Evolutionary conservation across 495 filamentous ascomycete species (phyloP), one percentile per base, ranked within the genome.

Genomic region (Daldinia grandis): DNA sequence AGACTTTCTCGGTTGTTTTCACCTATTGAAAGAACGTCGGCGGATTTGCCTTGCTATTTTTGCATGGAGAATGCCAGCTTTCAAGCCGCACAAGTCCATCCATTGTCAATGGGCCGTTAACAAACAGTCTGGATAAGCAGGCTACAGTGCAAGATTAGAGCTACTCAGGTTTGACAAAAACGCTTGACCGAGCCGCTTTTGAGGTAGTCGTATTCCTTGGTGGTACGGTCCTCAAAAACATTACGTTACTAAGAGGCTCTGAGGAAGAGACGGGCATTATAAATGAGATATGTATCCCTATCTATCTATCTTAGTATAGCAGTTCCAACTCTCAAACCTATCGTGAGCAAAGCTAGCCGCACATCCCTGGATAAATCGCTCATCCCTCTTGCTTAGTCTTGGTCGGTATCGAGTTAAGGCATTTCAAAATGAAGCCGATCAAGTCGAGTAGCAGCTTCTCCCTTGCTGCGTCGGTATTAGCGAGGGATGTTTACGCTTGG

Each of bases 401-500:
- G 30, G 50, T 30, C 42, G 24, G 21, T 62, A 54, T 66, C 25
- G 58, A 44, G 19, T 42, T 28, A 30, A 37, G 47, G 0, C 31
- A 17, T 30, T 40, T 42, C 35, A 9, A 37, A 49, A 68, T 64
- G 64, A 68, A 53, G 64, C 25, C 31, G 8, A 9, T 35, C 9
- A 31, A 50, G 15, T 30, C 44, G 38, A 1, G 58, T 8, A 68
- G 38, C 25, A 57, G 58, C 37, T 55, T 72, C 7, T 58, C 55
- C 12, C 49, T 72, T 4, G 60, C 49, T 27, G 15, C 54, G 10
- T 57, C 56, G 12, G 59, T 33, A 7, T 61, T 68, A 12, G 64
- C 64, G 14, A 12, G 25, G 15, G 55, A 51, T 14, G 37, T 17
- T 21, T 28, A 19, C 0, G 64, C 60, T 14, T 55, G 49, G 30